Evolutionary conservation across 441 rosid species (phyloP).

Genomic region (Raphanus hybrid): DNA sequence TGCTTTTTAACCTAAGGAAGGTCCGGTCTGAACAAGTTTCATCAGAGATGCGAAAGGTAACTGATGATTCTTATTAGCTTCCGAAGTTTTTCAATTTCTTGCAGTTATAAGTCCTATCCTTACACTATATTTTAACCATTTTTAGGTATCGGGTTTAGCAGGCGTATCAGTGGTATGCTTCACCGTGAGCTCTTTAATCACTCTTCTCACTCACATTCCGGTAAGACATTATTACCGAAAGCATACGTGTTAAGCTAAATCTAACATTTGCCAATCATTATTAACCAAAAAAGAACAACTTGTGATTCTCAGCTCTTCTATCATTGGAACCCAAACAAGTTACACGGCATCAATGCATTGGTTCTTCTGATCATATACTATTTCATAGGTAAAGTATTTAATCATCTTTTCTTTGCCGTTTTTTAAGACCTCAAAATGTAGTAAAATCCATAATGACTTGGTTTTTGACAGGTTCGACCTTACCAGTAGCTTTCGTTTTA

Average conservation of each 20-base stretch:
- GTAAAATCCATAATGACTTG: neutral
- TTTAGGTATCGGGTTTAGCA: slow-evolving; percentile 66
- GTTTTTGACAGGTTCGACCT: slow-evolving; percentile 48
- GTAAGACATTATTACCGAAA: slow-evolving; percentile 40
- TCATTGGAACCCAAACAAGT: slow-evolving; percentile 52
- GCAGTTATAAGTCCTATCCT: neutral
- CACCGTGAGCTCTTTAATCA: slow-evolving; percentile 53
- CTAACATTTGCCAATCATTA: neutral
- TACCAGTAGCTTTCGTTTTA: slow-evolving; percentile 56
- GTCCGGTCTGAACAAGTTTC: slow-evolving; percentile 61
- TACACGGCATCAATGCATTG: slow-evolving; percentile 46
- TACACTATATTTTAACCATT: slow-evolving; percentile 2
- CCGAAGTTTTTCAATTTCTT: neutral
- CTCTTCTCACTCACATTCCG: slow-evolving; percentile 56
- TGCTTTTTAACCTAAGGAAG: slow-evolving; percentile 52
- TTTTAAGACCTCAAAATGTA: neutral
- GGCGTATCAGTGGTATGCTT: slow-evolving; percentile 60
- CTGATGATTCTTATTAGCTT: slow-evolving; percentile 14
- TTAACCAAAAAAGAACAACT: neutral
- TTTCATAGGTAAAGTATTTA: slow-evolving; percentile 49
- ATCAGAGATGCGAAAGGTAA: slow-evolving; percentile 67
- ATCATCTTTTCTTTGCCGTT: neutral
- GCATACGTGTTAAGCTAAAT: neutral
- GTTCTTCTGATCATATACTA: slow-evolving; percentile 55
- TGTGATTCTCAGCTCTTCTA: slow-evolving; percentile 55